Conservation (phyloP, 129 eudicot species). For the Flaveria trinervia region DNA sequence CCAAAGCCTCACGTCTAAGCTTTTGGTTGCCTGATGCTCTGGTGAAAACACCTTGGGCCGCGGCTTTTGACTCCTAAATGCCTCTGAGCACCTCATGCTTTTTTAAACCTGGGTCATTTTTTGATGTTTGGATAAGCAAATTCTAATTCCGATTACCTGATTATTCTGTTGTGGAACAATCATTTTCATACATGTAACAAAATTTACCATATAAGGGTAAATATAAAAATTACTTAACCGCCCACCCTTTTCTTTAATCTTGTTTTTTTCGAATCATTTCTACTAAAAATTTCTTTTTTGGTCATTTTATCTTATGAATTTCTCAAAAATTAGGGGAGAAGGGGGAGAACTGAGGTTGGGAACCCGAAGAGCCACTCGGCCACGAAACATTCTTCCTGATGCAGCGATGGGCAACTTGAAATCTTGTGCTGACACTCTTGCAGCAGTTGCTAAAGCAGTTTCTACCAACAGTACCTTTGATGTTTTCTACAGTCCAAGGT, state of each 20-base stretch:
- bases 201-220: background rate
- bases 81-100: too few species aligned
- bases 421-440: slow-evolving; percentile 58
- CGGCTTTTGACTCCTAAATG: too few species aligned
- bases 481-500: slow-evolving; percentile 88
- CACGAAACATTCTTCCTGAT: slow-evolving; percentile 79
- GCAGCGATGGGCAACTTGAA: slow-evolving; percentile 58
- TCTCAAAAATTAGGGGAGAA: slow-evolving; percentile 62
- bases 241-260: background rate
- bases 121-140: slow-evolving; percentile 2
- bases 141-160: background rate
- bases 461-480: slow-evolving; percentile 59
- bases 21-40: too few species aligned
- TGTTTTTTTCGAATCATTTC: background rate
- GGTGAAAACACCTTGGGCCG: too few species aligned
- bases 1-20: too few species aligned
- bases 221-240: too few species aligned
- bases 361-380: slow-evolving; percentile 82
- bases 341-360: slow-evolving; percentile 84
- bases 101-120: background rate
- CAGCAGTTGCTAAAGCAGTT: slow-evolving; percentile 64
- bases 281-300: background rate
- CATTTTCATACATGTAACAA: background rate
- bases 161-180: background rate
- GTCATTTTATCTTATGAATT: background rate